A percentile compares a stretch with the other conserved stretches of the same genome.
phyloP scores from a whole-genome alignment of 2,329 filamentous ascomycete species.

The Clarireedia monteithiana region DNA sequence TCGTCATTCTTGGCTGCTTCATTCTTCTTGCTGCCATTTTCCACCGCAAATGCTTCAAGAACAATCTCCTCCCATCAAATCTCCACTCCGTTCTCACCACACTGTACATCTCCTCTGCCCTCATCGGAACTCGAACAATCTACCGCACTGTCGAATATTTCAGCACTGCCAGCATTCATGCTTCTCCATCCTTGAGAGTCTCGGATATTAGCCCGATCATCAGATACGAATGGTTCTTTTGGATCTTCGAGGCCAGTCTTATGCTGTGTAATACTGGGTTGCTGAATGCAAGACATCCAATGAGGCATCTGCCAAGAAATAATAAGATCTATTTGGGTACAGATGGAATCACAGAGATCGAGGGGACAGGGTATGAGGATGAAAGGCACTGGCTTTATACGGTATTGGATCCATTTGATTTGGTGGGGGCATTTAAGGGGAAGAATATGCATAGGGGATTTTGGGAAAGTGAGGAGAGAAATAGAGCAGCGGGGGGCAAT shows the following conservation, averaged over 20 bases:
- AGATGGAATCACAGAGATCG: slow-evolving; percentile 43
- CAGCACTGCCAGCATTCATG: slow-evolving; percentile 35
- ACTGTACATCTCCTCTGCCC: slow-evolving; percentile 41
- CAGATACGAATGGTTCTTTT: slow-evolving; percentile 53
- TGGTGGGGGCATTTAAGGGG: slow-evolving; percentile 19
- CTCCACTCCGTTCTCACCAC: slow-evolving; percentile 34
- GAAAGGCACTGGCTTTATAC: slow-evolving; percentile 27
- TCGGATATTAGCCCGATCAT: slow-evolving; percentile 36
- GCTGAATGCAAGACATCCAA: slow-evolving; percentile 44
- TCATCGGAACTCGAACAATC: slow-evolving; percentile 47
- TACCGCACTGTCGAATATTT: slow-evolving; percentile 55
- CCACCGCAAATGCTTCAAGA: slow-evolving; percentile 36
- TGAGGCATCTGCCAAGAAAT: slow-evolving; percentile 40
- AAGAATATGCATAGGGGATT: slow-evolving; percentile 20
- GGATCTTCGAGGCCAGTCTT: slow-evolving; percentile 45
- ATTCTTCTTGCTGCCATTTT: slow-evolving; percentile 40
- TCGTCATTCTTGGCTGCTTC: slow-evolving; percentile 44
- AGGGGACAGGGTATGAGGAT: slow-evolving; percentile 42
- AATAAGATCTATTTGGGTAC: slow-evolving; percentile 42
- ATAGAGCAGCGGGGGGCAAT: neutral
- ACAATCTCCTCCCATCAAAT: slow-evolving; percentile 24
- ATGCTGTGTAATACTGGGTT: slow-evolving; percentile 45
- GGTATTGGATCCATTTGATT: slow-evolving; percentile 28
- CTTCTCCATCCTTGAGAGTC: slow-evolving; percentile 27
- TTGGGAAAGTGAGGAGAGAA: slow-evolving; percentile 19